Evolutionary conservation across 1,284 basidiomycete genomes (phyloP), one percentile per base, ranked within the genome.

Genomic region (Boletus mariae): DNA sequence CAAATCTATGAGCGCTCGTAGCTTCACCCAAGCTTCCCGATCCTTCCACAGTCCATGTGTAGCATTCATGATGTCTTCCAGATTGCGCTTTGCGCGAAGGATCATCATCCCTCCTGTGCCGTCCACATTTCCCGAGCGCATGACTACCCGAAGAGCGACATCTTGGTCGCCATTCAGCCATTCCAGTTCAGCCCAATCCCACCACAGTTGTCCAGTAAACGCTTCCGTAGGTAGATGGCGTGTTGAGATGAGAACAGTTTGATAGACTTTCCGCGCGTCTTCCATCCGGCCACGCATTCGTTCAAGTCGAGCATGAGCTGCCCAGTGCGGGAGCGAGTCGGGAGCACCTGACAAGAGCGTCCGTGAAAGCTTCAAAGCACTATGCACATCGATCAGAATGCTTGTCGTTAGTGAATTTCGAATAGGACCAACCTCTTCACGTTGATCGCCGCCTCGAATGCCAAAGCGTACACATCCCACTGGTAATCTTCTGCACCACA

Each of bases 131-230:
- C 75, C 78, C 15, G 82, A 76, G n/a, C 72, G 77, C 45, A 85
- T 64, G 34, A 84, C 73, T 41, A 85, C 73, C 40, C 75, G 69
- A 26, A 82, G 64, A 11, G 84, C 78, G 35, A 75, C 74, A 38
- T 80, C 78, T 17, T 71, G 60, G 32, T 77, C 64, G 0, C 80
- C 79, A 11, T 75, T 71, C n/a, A 90, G 70, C 87, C 87, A 94
- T 69, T 96, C 93, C 80, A 94, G 81, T 65, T 94, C 88, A 0
- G 88, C 90, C 92, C 92, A 97, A 47, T 88, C 83, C 74, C 87
- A 90, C 88, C 90, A 94, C 40, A 97, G 65, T 56, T 73, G 72
- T 17, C 76, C 73, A n/a, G 73, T 66, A 42, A 72, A 76, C 8
- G 65, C 59, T 25, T 70, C 64, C 8, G 62, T 67, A 4, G 67